Evolutionary conservation across 805 yeast species (phyloP).

Genomic region (Pichia gijzeniarum): DNA sequence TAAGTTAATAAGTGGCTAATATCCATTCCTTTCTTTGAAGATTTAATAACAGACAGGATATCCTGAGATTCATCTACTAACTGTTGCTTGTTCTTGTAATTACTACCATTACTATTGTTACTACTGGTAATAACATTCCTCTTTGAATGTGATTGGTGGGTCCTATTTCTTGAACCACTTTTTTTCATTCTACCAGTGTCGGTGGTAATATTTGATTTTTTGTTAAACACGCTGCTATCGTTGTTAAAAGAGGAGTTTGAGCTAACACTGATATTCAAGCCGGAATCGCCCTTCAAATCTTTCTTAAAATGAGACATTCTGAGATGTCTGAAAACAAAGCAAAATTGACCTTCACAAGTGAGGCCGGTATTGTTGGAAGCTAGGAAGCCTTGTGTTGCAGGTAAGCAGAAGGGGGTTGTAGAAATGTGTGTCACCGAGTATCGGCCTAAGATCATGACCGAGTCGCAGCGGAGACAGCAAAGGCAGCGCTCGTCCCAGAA

Average conservation of each 20-base stretch:
- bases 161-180: slow-evolving; percentile 10
- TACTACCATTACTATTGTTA: background rate
- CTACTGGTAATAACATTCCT: background rate
- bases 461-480: too few species aligned
- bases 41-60: slow-evolving; percentile 16
- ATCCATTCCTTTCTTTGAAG: slow-evolving; percentile 26
- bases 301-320: slow-evolving; percentile 3
- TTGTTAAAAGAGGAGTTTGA: background rate
- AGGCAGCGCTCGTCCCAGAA: too few species aligned
- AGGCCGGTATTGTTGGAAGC: background rate
- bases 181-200: slow-evolving; percentile 1
- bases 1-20: slow-evolving; percentile 65
- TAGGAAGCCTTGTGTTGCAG: too few species aligned
- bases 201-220: background rate
- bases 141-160: slow-evolving; percentile 2
- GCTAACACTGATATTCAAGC: background rate
- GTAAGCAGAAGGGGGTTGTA: too few species aligned
- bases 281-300: slow-evolving; percentile 2
- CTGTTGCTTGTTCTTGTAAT: slow-evolving; percentile 2
- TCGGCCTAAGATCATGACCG: too few species aligned
- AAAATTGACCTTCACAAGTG: background rate
- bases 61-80: slow-evolving; percentile 13
- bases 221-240: background rate
- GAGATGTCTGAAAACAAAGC: background rate
- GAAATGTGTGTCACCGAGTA: too few species aligned